Base-by-base conservation (phyloP, 1,284 basidiomycete genomes). In the Ceratobasidium sp. region DNA sequence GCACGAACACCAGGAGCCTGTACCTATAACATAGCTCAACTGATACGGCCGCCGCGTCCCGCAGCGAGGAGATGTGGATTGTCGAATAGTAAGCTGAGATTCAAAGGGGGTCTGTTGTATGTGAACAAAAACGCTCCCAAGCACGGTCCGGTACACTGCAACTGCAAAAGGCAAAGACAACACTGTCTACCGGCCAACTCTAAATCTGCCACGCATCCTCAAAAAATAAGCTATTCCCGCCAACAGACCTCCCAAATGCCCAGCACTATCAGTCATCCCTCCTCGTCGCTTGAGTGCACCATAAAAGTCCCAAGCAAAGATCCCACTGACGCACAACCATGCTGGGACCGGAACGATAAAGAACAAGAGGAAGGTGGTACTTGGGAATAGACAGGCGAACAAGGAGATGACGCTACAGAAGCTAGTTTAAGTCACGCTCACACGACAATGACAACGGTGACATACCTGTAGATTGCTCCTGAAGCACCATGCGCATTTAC, bases 321-420 rank as follows among this genome's bases (percentile, higher is more conserved):
- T 50, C 13, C 75, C 75, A 32, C 70, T 63, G 16, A 76, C 73
- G 55, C 74, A 75, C 26, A 71, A 59, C 75, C 75, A 76, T n/a
- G 75, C 75, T 47, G 75, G 75, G 47, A 76, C 71, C 4, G 75
- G 75, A 14, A 76, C 62, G 26, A 76, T 67, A 35, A 74, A 74
- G 50, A 74, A 74, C 14, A 74, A 43, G 11, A 75, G 58, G 73
- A 76, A 75, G 8, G 74, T 75, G 8, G 72, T 63, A 30, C 49
- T 62, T 21, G 75, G 75, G 32, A 73, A 75, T n/a, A 73, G 14
- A n/a, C 76, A 76, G 9, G 75, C 75, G 50, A 73, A 76, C 35
- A 75, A 59, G 7, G 75, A 73, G 28, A 75, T 50, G 4, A 75
- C 73, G 28, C 75, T 76, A 26, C 9, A 41, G 14, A 38, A n/a